A percentile compares a stretch with the other conserved stretches of the same genome.
Conservation (phyloP, 2,329 filamentous ascomycete genomes). For the Colletotrichum caudatum region DNA sequence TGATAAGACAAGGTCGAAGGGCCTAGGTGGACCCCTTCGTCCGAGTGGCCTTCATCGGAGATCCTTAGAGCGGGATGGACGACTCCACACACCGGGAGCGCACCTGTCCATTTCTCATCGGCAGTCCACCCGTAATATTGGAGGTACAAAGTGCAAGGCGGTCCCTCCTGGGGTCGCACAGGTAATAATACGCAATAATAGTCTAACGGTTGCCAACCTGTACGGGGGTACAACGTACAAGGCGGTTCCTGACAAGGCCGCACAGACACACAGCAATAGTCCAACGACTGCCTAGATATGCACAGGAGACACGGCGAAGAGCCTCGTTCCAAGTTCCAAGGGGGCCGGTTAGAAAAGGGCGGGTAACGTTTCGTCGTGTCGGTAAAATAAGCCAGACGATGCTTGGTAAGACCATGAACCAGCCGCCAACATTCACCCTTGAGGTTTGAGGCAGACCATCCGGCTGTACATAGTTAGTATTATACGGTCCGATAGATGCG, state of each 20-base stretch:
- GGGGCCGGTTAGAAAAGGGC: neutral
- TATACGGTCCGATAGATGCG: neutral
- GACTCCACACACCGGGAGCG: constrained; percentile 13
- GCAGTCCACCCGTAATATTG: neutral
- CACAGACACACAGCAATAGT: too few relatives aligned
- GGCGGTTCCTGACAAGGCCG: too few relatives aligned
- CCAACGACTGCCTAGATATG: neutral
- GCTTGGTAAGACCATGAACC: constrained; percentile 4
- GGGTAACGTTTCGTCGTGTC: constrained; percentile 17
- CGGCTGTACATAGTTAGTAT: too few relatives aligned
- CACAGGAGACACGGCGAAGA: constrained; percentile 20
- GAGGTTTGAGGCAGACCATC: neutral
- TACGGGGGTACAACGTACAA: too few relatives aligned
- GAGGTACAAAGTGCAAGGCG: too few relatives aligned
- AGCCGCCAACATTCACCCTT: neutral
- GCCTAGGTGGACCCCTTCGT: neutral
- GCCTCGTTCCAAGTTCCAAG: neutral
- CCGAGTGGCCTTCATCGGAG: constrained; percentile 28
- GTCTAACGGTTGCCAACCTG: too few relatives aligned
- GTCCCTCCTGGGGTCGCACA: too few relatives aligned
- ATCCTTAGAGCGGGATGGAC: constrained; percentile 10
- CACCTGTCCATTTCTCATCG: constrained; percentile 15
- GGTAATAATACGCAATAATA: too few relatives aligned
- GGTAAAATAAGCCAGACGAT: constrained; percentile 8
- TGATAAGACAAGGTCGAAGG: neutral